phyloP scores from a whole-genome alignment of 257 asterid genomes.

The Jasminum sambac region DNA sequence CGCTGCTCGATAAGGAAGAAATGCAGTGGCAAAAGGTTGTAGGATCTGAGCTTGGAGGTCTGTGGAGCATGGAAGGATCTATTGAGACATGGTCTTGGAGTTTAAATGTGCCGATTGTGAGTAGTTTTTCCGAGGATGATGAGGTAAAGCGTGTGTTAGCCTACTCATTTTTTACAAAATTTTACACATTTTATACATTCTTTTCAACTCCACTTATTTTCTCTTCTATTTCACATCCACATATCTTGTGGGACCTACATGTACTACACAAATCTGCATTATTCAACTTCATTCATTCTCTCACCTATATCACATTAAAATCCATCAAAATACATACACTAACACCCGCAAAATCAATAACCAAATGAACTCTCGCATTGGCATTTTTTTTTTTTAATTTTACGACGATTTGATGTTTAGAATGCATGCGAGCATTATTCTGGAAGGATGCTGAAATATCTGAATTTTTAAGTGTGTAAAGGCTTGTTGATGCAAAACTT shows the following conservation, averaged over 20 bases:
- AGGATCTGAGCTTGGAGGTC: conserved; percentile 83
- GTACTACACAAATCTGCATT: no score
- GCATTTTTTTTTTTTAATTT: conserved; percentile 13
- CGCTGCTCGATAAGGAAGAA: conserved; percentile 69
- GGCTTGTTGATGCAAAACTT: not conserved
- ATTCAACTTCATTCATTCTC: no score
- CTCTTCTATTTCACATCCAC: no score
- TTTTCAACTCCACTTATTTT: no score
- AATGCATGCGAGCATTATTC: not conserved
- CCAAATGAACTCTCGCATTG: conserved; percentile 7
- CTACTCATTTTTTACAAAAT: no score
- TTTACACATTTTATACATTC: no score
- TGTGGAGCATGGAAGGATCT: conserved; percentile 96
- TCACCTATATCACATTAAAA: no score
- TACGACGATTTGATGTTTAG: not conserved
- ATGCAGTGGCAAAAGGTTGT: conserved; percentile 90
- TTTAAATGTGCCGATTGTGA: conserved; percentile 88
- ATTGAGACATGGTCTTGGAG: conserved; percentile 99
- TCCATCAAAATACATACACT: no score
- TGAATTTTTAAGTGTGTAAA: not conserved
- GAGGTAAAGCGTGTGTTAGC: no score
- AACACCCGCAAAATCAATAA: conserved; percentile 9
- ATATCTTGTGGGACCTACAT: no score
- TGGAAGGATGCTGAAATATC: conserved; percentile 4
- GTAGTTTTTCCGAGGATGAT: conserved; percentile 88